Evolutionary conservation across 75 land plant species (phyloP).

Genomic region (Cunninghamia lanceolata): DNA sequence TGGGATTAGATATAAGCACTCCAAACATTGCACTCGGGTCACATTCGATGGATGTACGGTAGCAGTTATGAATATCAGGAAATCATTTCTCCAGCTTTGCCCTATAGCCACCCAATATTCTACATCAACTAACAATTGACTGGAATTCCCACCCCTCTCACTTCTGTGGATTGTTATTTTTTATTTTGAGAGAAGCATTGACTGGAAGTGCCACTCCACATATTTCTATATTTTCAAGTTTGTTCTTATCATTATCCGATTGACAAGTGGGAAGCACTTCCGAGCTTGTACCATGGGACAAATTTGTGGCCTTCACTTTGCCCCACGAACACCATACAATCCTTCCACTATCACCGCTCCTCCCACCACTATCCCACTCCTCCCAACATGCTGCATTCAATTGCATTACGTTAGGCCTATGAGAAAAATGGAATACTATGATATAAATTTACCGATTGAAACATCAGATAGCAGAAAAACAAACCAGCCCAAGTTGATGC

Average conservation of each 20-base stretch:
- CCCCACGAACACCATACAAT: not conserved
- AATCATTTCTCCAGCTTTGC: too few species aligned
- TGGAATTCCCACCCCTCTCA: too few species aligned
- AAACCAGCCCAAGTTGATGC: not conserved
- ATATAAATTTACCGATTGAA: not conserved
- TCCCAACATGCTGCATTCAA: not conserved
- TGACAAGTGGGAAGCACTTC: not conserved
- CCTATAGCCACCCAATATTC: too few species aligned
- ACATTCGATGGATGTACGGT: too few species aligned
- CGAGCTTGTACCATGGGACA: not conserved
- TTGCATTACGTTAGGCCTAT: not conserved
- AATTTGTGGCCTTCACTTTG: not conserved
- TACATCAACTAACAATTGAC: too few species aligned
- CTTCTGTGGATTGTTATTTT: too few species aligned
- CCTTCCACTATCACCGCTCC: not conserved
- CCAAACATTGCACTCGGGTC: too few species aligned
- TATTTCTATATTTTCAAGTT: not conserved
- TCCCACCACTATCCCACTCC: too few species aligned
- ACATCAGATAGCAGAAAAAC: not conserved
- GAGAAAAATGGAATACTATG: not conserved
- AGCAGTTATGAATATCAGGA: too few species aligned
- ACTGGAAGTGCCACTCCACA: too few species aligned
- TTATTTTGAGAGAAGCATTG: too few species aligned
- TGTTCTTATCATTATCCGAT: not conserved
- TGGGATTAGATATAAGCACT: too few species aligned